These are phyloP conservation scores for Mediolabrus comicus DNA, from an alignment of 108 stramenopile species.

Conservation along the genomic window DNA sequence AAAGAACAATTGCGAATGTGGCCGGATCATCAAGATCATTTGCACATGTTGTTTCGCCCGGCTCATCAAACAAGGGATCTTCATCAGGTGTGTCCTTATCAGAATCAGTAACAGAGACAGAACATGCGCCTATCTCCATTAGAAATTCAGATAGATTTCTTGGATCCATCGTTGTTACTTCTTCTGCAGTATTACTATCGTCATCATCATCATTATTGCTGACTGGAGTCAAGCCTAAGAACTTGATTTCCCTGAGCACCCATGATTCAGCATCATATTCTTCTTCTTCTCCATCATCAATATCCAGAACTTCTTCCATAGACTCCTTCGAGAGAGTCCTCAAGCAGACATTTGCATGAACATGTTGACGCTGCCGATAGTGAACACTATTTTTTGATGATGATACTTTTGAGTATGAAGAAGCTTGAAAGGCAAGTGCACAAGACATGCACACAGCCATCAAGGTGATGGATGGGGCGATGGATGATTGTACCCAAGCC, in stretches of 20 bases:
- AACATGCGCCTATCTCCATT: slow-evolving; percentile 81
- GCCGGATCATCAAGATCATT: slow-evolving; percentile 6
- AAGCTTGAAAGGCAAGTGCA: neutral
- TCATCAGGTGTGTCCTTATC: slow-evolving; percentile 59
- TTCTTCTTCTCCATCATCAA: neutral
- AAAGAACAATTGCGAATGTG: slow-evolving; percentile 19
- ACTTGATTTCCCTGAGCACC: neutral
- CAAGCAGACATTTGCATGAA: neutral
- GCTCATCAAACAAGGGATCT: slow-evolving; percentile 60
- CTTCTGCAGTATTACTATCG: neutral
- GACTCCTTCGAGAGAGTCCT: neutral
- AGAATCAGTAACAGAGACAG: slow-evolving; percentile 67
- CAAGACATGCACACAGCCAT: neutral
- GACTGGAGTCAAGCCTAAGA: neutral
- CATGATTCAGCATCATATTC: neutral
- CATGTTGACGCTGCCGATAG: neutral
- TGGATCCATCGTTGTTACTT: slow-evolving; percentile 15
- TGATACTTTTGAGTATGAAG: neutral
- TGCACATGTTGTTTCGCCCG: slow-evolving; percentile 7
- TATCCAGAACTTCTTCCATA: neutral
- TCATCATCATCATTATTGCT: neutral
- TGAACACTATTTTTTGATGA: slow-evolving; percentile 1
- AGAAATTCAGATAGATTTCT: slow-evolving; percentile 68
- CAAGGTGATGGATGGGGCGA: neutral
- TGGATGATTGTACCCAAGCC: neutral